These are phyloP conservation scores for Boletales sp. DNA, from an alignment of 768 basidiomycete species.

Conservation along the genomic window DNA sequence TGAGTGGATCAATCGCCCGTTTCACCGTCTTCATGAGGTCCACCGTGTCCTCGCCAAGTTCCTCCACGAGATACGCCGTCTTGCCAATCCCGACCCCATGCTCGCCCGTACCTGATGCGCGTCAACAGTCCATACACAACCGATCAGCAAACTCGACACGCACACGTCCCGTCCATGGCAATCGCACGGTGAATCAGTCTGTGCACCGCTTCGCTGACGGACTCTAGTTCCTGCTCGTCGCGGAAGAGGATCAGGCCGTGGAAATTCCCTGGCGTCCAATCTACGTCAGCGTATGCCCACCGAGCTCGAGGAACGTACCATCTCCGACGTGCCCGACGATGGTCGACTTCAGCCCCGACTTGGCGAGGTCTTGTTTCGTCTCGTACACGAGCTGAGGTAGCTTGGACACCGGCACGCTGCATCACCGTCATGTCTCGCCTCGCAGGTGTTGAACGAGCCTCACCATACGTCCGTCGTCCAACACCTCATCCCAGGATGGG, in stretches of 20 bases:
- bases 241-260: slow-evolving; percentile 54
- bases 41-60: slow-evolving; percentile 81
- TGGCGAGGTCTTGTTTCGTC: slow-evolving; percentile 66
- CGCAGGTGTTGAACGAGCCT: slow-evolving; percentile 1
- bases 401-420: slow-evolving; percentile 58
- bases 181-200: slow-evolving; percentile 68
- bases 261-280: slow-evolving; percentile 40
- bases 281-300: not conserved
- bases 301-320: slow-evolving; percentile 36
- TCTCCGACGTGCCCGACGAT: slow-evolving; percentile 78
- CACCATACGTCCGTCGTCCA: slow-evolving; percentile 81
- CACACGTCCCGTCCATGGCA: slow-evolving; percentile 73
- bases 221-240: slow-evolving; percentile 48
- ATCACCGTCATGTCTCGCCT: not conserved
- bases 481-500: slow-evolving; percentile 52
- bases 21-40: slow-evolving; percentile 84
- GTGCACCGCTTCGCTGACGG: slow-evolving; percentile 45
- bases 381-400: slow-evolving; percentile 63
- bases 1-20: slow-evolving; percentile 64
- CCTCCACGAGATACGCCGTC: slow-evolving; percentile 69
- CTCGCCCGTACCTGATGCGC: slow-evolving; percentile 62
- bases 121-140: not conserved
- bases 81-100: slow-evolving; percentile 89
- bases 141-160: slow-evolving; percentile 11
- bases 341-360: slow-evolving; percentile 52